A percentile compares a stretch with the other conserved stretches of the same genome.
These are phyloP conservation scores for Xylaria sp. DNA, from an alignment of 2,329 filamentous ascomycete species.

Conservation along the genomic window DNA sequence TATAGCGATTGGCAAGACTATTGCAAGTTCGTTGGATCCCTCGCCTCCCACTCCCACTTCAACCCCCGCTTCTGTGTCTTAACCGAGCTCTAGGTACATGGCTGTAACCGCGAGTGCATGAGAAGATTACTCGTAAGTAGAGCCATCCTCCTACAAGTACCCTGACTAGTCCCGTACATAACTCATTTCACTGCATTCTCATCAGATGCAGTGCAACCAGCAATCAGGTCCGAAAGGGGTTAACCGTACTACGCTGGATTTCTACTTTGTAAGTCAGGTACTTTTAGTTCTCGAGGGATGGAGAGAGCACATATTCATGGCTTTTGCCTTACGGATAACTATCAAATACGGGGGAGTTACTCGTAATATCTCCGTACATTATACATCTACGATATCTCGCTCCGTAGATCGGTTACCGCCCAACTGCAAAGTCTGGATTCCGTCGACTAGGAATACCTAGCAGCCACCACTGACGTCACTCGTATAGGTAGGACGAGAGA, in stretches of 20 bases:
- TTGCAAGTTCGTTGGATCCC: background rate
- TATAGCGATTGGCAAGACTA: background rate
- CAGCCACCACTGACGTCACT: background rate
- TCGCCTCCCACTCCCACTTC: background rate
- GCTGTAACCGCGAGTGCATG: background rate
- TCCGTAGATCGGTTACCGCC: too few relatives aligned
- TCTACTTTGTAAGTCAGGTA: too few relatives aligned
- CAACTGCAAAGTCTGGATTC: too few relatives aligned
- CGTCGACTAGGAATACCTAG: background rate
- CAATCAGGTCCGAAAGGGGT: background rate
- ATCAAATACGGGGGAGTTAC: too few relatives aligned
- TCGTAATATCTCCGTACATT: too few relatives aligned
- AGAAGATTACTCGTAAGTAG: background rate
- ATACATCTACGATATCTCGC: too few relatives aligned
- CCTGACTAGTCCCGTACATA: background rate
- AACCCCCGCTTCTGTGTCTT: constrained; percentile 24
- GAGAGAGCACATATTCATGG: too few relatives aligned
- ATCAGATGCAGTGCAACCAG: background rate
- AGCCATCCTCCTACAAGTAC: background rate
- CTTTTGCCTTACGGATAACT: too few relatives aligned
- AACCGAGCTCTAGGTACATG: background rate
- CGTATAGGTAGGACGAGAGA: background rate
- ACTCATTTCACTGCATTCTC: background rate
- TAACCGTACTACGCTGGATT: too few relatives aligned
- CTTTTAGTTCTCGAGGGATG: too few relatives aligned